Evolutionary conservation across 1,139 yeast species (phyloP).

Genomic region (Pichia sp.): DNA sequence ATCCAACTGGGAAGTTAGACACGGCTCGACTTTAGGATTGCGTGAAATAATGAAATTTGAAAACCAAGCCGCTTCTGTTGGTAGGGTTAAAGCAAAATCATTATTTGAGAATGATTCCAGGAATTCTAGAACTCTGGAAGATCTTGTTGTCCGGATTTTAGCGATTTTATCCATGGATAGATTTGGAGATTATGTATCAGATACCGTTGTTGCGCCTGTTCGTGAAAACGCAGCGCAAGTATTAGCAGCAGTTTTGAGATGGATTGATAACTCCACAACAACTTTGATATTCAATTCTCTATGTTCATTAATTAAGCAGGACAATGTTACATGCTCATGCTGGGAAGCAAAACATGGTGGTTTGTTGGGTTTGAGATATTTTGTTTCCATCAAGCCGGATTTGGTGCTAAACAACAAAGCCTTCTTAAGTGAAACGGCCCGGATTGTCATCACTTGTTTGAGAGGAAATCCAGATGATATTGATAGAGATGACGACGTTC

Average conservation of each 20-base stretch:
- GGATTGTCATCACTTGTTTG: constrained; percentile 83
- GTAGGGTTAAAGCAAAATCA: constrained; percentile 62
- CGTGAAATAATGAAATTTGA: constrained; percentile 69
- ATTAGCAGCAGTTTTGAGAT: constrained; percentile 76
- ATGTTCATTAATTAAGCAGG: constrained; percentile 65
- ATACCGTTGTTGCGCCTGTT: constrained; percentile 97
- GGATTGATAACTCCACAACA: constrained; percentile 52
- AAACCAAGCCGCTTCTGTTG: constrained; percentile 76
- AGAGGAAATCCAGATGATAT: constrained; percentile 32
- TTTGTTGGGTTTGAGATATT: constrained; percentile 84
- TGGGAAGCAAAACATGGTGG: constrained; percentile 99
- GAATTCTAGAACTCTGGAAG: constrained; percentile 73
- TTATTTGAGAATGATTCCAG: constrained; percentile 52
- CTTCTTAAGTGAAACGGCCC: constrained; percentile 63
- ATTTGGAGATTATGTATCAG: constrained; percentile 96
- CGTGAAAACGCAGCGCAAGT: constrained; percentile 96
- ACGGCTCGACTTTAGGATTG: constrained; percentile 91
- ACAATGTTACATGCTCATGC: constrained; percentile 32
- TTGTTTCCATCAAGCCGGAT: constrained; percentile 84
- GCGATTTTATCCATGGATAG: constrained; percentile 88
- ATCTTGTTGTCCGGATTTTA: constrained; percentile 76
- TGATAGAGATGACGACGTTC: constrained; percentile 85
- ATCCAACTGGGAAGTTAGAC: constrained; percentile 91
- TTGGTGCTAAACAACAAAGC: constrained; percentile 51
- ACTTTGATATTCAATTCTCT: constrained; percentile 58